These are phyloP conservation scores for Paramecium octaurelia DNA, from an alignment of 73 alveolate genomes.

Conservation along the genomic window DNA sequence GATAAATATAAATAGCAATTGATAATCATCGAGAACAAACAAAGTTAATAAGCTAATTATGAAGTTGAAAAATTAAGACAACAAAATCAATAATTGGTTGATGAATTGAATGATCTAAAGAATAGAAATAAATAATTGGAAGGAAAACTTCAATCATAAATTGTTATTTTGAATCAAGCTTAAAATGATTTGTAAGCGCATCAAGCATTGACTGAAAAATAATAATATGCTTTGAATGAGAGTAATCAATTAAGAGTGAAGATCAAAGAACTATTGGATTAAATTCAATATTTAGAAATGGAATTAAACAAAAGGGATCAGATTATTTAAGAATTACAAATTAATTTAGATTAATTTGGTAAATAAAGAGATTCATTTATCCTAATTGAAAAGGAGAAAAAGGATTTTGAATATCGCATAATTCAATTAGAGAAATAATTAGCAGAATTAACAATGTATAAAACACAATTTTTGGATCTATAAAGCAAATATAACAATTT, in stretches of 20 bases:
- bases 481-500: not conserved
- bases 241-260: not conserved
- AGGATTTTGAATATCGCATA: not conserved
- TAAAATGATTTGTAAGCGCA: not conserved
- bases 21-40: not conserved
- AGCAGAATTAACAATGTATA: not conserved
- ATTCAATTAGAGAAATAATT: not conserved
- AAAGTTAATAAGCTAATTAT: not conserved
- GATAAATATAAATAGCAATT: not conserved
- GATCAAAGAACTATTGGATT: not conserved
- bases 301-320: not conserved
- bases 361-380: not conserved
- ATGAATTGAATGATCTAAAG: not conserved
- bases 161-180: not conserved
- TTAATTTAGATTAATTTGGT: not conserved
- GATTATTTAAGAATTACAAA: not conserved
- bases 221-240: not conserved
- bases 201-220: not conserved
- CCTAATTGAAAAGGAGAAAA: not conserved
- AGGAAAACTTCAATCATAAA: not conserved
- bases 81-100: not conserved
- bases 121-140: not conserved
- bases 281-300: not conserved
- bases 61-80: constrained; percentile 8
- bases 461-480: not conserved